Evolutionary conservation across 768 basidiomycete genomes (phyloP).

Genomic region (Tulasnella sp.): DNA sequence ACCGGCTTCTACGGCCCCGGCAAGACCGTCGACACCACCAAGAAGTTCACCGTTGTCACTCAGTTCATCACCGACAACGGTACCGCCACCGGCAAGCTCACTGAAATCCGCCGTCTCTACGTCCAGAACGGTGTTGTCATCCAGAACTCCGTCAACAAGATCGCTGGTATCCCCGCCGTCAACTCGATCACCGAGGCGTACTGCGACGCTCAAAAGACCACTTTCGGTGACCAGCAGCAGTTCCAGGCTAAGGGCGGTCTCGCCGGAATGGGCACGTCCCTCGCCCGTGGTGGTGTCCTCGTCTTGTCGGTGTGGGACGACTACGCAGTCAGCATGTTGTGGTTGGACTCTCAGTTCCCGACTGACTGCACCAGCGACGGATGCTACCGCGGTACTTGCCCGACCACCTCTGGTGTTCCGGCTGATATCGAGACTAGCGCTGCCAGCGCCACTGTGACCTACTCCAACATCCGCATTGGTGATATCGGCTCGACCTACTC

Average conservation of each 20-base stretch:
- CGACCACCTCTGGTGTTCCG: conserved; percentile 13
- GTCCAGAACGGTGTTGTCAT: conserved; percentile 43
- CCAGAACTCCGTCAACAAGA: conserved; percentile 38
- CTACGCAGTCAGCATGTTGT: conserved; percentile 38
- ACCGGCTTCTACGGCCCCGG: conserved; percentile 36
- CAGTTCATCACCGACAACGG: conserved; percentile 42
- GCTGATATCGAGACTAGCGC: conserved; percentile 3
- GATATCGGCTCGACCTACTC: background rate
- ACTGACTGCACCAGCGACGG: conserved; percentile 2
- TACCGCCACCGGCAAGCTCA: conserved; percentile 36
- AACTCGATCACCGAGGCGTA: conserved; percentile 16
- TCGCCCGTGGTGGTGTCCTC: conserved; percentile 36
- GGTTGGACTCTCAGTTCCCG: conserved; percentile 11
- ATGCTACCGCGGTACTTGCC: conserved; percentile 13
- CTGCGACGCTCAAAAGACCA: conserved; percentile 17
- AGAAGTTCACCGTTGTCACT: conserved; percentile 45
- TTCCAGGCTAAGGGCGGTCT: conserved; percentile 36
- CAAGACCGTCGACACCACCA: conserved; percentile 39
- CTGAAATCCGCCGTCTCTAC: conserved; percentile 33
- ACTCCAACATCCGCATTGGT: background rate
- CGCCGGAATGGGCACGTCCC: conserved; percentile 25
- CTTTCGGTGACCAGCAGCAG: conserved; percentile 34
- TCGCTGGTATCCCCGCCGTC: conserved; percentile 30
- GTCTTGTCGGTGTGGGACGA: conserved; percentile 46
- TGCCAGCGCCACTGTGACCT: conserved; percentile 6